Base-by-base conservation (phyloP, 2,329 filamentous ascomycete genomes). In the Aspergillus sp. region DNA sequence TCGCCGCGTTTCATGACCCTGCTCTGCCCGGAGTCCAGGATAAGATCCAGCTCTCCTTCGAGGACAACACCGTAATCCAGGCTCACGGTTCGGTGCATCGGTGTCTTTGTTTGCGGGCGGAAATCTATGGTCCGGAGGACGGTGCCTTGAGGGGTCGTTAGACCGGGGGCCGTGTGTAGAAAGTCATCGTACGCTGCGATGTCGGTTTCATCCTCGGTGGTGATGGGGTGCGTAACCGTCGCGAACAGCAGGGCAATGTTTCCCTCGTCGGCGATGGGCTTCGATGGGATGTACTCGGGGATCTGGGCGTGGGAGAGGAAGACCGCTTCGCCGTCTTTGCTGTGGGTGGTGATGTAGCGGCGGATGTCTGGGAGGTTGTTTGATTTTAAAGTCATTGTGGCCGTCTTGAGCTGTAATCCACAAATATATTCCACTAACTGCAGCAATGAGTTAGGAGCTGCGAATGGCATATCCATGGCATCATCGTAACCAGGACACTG, bases 321-420 rank as follows among this genome's bases (percentile, higher is more conserved):
- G n/a, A 61, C 42, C 16, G 55, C 51, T 37, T 57, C 51, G 32
- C 57, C 58, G 13, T 53, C 52, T 15, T 41, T 42, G 37, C 50
- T 50, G 51, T 63, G 58, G 13, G 53, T 55, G 14, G 59, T 63
- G 32, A 62, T 62, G 40, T 50, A 56, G 32, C 60, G 58, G 37
- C 55, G 52, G 36, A 54, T 53, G 15, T 41, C 37, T 3, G 52
- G 54, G 39, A 52, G 53, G 24, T 47, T 35, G 37, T 51, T 55
- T 24, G 34, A 35, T n/a, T n/a, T n/a, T n/a, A n/a, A n/a, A n/a
- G n/a, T n/a, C n/a, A n/a, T n/a, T n/a, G n/a, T n/a, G n/a, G n/a
- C n/a, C n/a, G n/a, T n/a, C n/a, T n/a, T n/a, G n/a, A n/a, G n/a
- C n/a, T n/a, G n/a, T n/a, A n/a, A n/a, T n/a, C n/a, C n/a, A n/a